phyloP scores from a whole-genome alignment of 2,329 filamentous ascomycete species.

The Blastomyces percursus region DNA sequence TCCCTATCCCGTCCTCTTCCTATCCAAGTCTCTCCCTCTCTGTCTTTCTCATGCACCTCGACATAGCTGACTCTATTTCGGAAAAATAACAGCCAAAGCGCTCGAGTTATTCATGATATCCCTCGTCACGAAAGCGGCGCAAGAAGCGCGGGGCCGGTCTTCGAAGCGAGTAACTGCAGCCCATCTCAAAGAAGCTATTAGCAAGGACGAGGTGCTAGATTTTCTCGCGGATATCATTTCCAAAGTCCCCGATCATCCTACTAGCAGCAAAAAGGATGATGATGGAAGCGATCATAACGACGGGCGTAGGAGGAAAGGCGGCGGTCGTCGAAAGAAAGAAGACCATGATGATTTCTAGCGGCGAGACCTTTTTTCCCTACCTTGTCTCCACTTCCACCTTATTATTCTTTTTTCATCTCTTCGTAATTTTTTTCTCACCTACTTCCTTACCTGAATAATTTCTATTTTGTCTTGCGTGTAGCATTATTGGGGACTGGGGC shows the following conservation, averaged over 20 bases:
- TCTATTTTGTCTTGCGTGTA: not conserved
- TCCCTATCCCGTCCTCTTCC: not conserved
- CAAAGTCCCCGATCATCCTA: conserved; percentile 60
- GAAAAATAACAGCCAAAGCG: conserved; percentile 58
- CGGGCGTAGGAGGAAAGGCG: conserved; percentile 37
- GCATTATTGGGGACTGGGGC: conserved; percentile 5
- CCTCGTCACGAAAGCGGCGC: conserved; percentile 76
- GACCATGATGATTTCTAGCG: conserved; percentile 24
- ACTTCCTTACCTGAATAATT: not conserved
- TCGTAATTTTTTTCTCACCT: not conserved
- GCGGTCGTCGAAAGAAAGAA: conserved; percentile 31
- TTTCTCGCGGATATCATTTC: conserved; percentile 84
- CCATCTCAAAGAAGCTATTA: conserved; percentile 85
- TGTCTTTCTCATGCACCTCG: not conserved
- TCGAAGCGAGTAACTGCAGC: conserved; percentile 82
- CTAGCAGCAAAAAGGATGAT: conserved; percentile 32
- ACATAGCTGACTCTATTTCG: conserved; percentile 15
- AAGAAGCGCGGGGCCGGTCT: conserved; percentile 68
- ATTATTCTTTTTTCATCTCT: not conserved
- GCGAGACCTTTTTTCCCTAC: too few species aligned
- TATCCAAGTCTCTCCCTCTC: not conserved
- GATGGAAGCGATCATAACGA: conserved; percentile 38
- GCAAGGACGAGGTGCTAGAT: conserved; percentile 84
- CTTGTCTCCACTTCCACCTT: too few species aligned
- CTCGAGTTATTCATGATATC: conserved; percentile 97